Percentiles rank a stretch among this genome's conserved stretches.
These are phyloP conservation scores for Ambrosiella xylebori DNA, from an alignment of 2,329 filamentous ascomycete species.

Conservation along the genomic window DNA sequence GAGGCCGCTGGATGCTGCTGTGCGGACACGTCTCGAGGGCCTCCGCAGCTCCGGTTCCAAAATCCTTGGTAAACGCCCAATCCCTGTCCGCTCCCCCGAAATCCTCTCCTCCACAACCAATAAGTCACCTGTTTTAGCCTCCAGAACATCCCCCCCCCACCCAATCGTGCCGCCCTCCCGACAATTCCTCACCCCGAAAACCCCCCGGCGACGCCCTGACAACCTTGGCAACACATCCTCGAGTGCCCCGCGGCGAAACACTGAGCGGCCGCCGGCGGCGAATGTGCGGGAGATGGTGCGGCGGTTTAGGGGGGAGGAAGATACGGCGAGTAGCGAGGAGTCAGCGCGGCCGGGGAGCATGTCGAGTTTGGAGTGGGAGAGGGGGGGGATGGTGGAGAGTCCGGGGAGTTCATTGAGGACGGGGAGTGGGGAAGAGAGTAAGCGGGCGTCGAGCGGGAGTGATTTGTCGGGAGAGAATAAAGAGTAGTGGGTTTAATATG, in stretches of 20 bases:
- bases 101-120: background rate
- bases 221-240: background rate
- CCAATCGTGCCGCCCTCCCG: background rate
- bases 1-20: background rate
- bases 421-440: background rate
- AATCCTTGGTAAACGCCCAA: background rate
- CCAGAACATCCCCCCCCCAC: background rate
- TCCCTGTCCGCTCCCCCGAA: background rate
- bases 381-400: background rate
- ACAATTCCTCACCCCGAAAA: constrained; percentile 6
- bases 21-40: background rate
- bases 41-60: background rate
- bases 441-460: background rate
- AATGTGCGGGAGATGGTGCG: constrained; percentile 3
- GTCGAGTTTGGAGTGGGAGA: constrained; percentile 4
- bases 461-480: background rate
- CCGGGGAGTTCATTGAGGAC: background rate
- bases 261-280: background rate
- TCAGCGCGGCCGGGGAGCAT: constrained; percentile 1
- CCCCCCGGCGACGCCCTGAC: background rate
- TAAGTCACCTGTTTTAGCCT: too few relatives aligned
- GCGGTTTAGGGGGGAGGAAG: background rate
- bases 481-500: background rate
- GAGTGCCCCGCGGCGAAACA: background rate
- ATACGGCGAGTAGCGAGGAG: background rate